Evolutionary conservation across 2,329 filamentous ascomycete species (phyloP).

Genomic region (Beauveria asiatica): DNA sequence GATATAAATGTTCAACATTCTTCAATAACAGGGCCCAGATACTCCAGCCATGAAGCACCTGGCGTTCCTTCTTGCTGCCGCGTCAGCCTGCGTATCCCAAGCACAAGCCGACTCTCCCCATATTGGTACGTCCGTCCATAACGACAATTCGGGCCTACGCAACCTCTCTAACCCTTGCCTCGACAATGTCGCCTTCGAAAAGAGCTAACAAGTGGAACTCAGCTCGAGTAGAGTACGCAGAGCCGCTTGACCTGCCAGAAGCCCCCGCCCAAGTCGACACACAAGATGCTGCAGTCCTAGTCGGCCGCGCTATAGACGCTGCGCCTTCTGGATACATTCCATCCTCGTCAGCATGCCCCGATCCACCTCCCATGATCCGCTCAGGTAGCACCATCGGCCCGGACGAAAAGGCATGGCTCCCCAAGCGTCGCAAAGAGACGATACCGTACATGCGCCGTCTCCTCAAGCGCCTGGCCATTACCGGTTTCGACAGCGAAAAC

Average conservation of each 20-base stretch:
- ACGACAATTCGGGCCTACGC: background rate
- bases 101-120: background rate
- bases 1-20: background rate
- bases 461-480: constrained; percentile 58
- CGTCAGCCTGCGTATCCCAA: background rate
- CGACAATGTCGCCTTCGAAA: background rate
- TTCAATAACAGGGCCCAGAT: background rate
- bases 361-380: constrained; percentile 8
- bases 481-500: constrained; percentile 56
- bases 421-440: constrained; percentile 58
- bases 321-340: constrained; percentile 9
- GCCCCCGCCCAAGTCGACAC: background rate
- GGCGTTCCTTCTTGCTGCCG: constrained; percentile 1
- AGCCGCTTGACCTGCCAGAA: background rate
- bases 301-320: background rate
- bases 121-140: background rate
- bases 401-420: constrained; percentile 47
- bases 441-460: constrained; percentile 61
- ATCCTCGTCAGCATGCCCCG: background rate
- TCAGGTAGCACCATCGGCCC: constrained; percentile 2
- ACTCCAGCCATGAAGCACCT: constrained; percentile 3
- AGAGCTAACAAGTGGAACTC: background rate
- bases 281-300: background rate
- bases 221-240: background rate
- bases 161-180: background rate